Base-by-base conservation (phyloP, 352 stramenopile species). In the Pilasporangium apinafurcum region DNA sequence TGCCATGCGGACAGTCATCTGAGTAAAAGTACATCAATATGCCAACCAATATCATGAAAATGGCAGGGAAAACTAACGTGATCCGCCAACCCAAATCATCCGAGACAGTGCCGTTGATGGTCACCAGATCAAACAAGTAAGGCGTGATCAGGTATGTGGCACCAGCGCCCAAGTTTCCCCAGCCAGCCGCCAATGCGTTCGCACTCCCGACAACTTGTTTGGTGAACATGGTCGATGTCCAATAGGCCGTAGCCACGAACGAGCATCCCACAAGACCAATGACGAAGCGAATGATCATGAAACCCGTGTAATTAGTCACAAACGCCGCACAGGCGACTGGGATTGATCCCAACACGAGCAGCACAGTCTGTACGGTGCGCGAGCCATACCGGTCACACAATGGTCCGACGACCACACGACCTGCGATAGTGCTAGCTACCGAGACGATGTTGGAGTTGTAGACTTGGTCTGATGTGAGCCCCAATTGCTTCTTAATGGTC, bases 241-340 rank as follows among this genome's bases (percentile, higher is more conserved):
- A 98, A 58, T 89, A 97, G 49, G 96, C 84, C 32, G 84, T 97
- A 20, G 85, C 83, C 8, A 98, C 87, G 58, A 98, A 98, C 21
- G 85, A 85, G 39, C 73, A 88, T 32, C 92, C 93, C n/a, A 95
- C 84, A 48, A 97, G 56, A 26, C 92, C 95, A 53, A 98, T 97
- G 44, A 96, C 95, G 44, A 98, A 92, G n/a, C 93, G 84, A 50
- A 94, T 62, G 41, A 95, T 45, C 28, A 83, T 56, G 24, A 98
- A 73, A 0, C 59, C 68, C 2, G 55, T 64, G 37, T 91, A 83
- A 52, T 47, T 88, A 18, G 85, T 85, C 1, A 95, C 83, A 16
- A 97, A 62, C 30, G 83, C 84, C 9, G 77, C 91, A 0, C 68
- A 78, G n/a, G 76, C 80, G 20, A 91, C 86, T 0, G 86, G 88